Evolutionary conservation across 306 rosid species (phyloP), one percentile per base, ranked within the genome.

Genomic region (Mucuna pruriens): DNA sequence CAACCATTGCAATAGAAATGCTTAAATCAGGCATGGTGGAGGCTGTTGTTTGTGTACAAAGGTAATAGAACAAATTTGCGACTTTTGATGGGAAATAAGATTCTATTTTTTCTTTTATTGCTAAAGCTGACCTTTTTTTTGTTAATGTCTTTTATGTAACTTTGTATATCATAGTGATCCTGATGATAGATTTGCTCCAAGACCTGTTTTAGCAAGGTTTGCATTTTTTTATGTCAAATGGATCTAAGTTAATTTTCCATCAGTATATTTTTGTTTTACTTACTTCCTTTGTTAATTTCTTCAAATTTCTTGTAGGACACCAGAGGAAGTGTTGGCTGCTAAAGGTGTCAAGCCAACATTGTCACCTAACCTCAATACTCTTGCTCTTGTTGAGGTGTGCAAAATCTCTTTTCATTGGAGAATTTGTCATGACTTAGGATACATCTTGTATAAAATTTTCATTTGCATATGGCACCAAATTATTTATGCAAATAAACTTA

Each of bases 21-120:
- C 94, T 95, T 20, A 93, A 91, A 82, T 90, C 97, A 60, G 97
- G 97, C 88, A 91, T 93, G 99, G 97, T 95, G 57, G 99, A 95
- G 84, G 99, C 99, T 77, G 97, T 95, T 19, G 76, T 93, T 88
- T 95, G 97, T 84, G 99, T 95, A 29, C 97, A 93, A 83, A 93
- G 97, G 99, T 95, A 86, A 71, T 76, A 78, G 45, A 45, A 74
- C 75, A 57, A 36, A 60, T 45, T 62, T 76, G 36, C 29, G 11
- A 36, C 15, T 51, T 61, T 76, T 23, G 29, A 83, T 23, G 73
- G 52, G 72, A 52, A n/a, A 25, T 40, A 45, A 69, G 63, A 73
- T 48, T 33, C 61, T 22, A 38, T 1, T 9, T 38, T 54, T 46
- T 54, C 62, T 69, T 62, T 63, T 26, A 36, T 74, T 73, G 10